Evolutionary conservation across 192 early-diverging fungal species (phyloP).

Genomic region (Coemansia nantahalensis): DNA sequence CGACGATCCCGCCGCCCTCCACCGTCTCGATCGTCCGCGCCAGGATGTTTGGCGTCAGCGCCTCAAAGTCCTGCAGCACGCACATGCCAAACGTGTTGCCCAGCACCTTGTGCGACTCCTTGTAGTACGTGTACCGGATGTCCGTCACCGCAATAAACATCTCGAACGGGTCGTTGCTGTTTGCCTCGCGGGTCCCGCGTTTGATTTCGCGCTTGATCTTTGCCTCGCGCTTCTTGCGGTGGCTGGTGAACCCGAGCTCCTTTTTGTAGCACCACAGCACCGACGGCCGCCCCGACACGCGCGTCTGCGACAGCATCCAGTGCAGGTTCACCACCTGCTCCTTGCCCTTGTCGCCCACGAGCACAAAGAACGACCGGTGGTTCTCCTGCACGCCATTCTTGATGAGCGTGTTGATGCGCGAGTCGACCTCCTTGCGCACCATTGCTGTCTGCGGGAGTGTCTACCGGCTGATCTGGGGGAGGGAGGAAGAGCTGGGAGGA

Average conservation of each 20-base stretch:
- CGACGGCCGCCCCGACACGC: conserved; percentile 82
- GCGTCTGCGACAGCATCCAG: conserved; percentile 91
- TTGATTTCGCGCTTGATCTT: conserved; percentile 96
- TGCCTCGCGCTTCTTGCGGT: conserved; percentile 95
- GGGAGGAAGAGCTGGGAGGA: too few relatives aligned
- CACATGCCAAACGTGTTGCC: conserved; percentile 99
- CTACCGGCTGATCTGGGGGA: too few relatives aligned
- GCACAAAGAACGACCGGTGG: conserved; percentile 92
- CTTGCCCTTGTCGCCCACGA: conserved; percentile 93
- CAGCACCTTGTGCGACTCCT: conserved; percentile 97
- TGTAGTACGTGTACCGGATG: conserved; percentile 99
- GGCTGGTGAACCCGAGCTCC: conserved; percentile 90
- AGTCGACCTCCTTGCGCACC: conserved; percentile 89
- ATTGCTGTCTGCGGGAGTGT: too few relatives aligned
- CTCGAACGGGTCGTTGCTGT: conserved; percentile 98
- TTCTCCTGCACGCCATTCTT: conserved; percentile 88
- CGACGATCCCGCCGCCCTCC: conserved; percentile 94
- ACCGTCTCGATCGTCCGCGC: conserved; percentile 98
- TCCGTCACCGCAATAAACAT: conserved; percentile 93
- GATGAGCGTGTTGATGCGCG: conserved; percentile 90
- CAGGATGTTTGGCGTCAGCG: conserved; percentile 93
- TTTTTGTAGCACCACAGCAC: conserved; percentile 99
- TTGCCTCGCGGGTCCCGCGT: conserved; percentile 83
- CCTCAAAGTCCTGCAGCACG: conserved; percentile 97
- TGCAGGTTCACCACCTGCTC: conserved; percentile 96